phyloP scores from a whole-genome alignment of 2,329 filamentous ascomycete genomes.

The Akanthomyces lecanii region DNA sequence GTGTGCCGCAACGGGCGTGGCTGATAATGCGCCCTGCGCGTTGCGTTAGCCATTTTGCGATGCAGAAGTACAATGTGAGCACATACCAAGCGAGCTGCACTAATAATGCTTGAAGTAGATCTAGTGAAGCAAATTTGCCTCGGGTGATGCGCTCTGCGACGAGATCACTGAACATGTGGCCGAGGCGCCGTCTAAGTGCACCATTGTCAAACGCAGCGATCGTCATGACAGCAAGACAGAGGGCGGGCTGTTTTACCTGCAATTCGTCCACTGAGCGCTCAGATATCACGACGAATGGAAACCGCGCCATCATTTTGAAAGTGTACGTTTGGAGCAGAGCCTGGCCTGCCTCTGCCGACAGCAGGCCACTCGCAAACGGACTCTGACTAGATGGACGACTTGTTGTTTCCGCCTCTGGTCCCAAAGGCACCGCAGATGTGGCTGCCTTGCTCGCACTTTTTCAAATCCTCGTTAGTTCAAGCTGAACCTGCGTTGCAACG shows the following conservation, averaged over 20 bases:
- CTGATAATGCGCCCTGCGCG: constrained; percentile 30
- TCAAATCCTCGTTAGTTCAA: background rate
- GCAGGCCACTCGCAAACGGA: constrained; percentile 23
- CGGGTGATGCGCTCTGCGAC: constrained; percentile 23
- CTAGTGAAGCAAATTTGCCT: constrained; percentile 26
- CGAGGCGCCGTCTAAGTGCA: constrained; percentile 25
- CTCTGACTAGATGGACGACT: background rate
- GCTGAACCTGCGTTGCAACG: too few species aligned
- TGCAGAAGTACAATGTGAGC: background rate
- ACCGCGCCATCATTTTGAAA: constrained; percentile 25
- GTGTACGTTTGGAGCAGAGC: constrained; percentile 25
- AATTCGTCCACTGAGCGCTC: constrained; percentile 21
- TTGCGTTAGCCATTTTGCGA: too few species aligned
- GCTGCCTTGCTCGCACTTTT: background rate
- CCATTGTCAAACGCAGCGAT: constrained; percentile 23
- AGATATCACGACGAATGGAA: constrained; percentile 28
- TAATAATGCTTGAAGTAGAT: constrained; percentile 30
- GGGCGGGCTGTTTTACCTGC: constrained; percentile 22
- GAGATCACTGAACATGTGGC: constrained; percentile 27
- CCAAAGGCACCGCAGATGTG: too few species aligned
- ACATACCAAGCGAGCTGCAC: constrained; percentile 30
- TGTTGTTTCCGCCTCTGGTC: too few species aligned
- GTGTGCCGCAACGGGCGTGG: constrained; percentile 26
- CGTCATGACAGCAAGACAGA: constrained; percentile 29
- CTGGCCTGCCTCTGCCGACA: constrained; percentile 25